Base-by-base conservation (phyloP, 192 early-diverging fungal genomes). In the Backusella australiensis region DNA sequence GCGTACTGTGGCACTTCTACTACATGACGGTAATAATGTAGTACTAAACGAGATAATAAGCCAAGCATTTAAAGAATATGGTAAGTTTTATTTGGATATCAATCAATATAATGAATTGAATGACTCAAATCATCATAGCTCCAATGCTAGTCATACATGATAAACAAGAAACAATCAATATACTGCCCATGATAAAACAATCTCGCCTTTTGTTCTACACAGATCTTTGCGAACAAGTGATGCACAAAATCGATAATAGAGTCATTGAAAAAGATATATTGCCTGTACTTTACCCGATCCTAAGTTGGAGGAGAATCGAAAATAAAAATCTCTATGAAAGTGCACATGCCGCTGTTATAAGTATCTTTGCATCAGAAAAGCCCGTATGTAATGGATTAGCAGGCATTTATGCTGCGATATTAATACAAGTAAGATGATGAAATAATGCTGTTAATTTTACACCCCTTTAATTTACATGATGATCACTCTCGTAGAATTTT, bases 281-380 rank as follows among this genome's bases (percentile, higher is more conserved):
- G n/a, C 83, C 85, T 7, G 46, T 81, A 11, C 79, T 87, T 26
- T 81, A 86, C 39, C 80, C 76, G 21, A 46, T 83, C 34, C 69
- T 86, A 0, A 80, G 76, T 23, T 65, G 69, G 75, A 35, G 34
- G 6, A 75, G 73, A 44, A 84, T 80, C 23, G 53, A 77, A 32
- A 76, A 85, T 44, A 71, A 77, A 4, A 77, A 82, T 5, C 66
- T 89, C 0, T 89, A 86, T 35, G 86, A 86, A 76, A 85, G 84
- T 29, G 78, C 83, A 15, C 86, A 89, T 75, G 74, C 84, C 19
- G 81, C 84, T 6, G 77, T 86, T 2, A 77, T 89, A 34, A 68
- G 80, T 4, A 79, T 89, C 6, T 87, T 87, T 71, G 63, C 78
- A 69, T 80, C 80, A 39, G 73, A 82, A 46, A 89, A 87, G 49